Evolutionary conservation across 805 yeast genomes (phyloP).

Genomic region (Cyberlindnera sargentensis): DNA sequence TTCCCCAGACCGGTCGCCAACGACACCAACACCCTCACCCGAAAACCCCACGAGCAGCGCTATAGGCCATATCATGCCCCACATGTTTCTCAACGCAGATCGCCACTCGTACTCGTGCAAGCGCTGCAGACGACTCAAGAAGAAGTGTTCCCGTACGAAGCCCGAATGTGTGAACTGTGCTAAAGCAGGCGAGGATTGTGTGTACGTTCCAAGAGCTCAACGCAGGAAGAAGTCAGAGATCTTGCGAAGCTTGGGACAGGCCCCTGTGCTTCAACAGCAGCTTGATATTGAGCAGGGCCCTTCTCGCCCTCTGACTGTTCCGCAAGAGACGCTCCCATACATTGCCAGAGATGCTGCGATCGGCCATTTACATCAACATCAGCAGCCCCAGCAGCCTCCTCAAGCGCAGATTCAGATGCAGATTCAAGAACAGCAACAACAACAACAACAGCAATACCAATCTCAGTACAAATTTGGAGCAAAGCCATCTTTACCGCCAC

Average conservation of each 20-base stretch:
- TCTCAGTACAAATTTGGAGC: background rate
- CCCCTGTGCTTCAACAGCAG: too few species aligned
- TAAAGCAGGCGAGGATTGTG: slow-evolving; percentile 32
- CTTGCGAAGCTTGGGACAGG: slow-evolving; percentile 20
- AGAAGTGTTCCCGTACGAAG: slow-evolving; percentile 38
- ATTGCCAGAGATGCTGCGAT: too few species aligned
- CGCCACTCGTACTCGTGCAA: slow-evolving; percentile 33
- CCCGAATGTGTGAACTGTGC: slow-evolving; percentile 40
- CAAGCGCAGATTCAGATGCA: background rate
- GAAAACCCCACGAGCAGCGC: background rate
- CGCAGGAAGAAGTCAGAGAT: slow-evolving; percentile 30
- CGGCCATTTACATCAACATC: too few species aligned
- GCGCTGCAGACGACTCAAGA: slow-evolving; percentile 42
- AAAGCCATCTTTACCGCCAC: slow-evolving; percentile 1
- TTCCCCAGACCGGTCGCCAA: background rate
- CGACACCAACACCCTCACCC: background rate
- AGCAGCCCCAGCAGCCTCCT: too few species aligned
- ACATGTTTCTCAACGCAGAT: background rate
- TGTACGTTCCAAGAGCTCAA: slow-evolving; percentile 37
- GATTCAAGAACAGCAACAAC: background rate
- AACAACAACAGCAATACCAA: slow-evolving; percentile 1
- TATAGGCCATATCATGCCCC: too few species aligned
- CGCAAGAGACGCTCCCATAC: too few species aligned
- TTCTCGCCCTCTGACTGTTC: too few species aligned
- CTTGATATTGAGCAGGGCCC: too few species aligned